Evolutionary conservation across 371 early-diverging fungal species (phyloP).

Genomic region (Dinochytrium kinnereticum): DNA sequence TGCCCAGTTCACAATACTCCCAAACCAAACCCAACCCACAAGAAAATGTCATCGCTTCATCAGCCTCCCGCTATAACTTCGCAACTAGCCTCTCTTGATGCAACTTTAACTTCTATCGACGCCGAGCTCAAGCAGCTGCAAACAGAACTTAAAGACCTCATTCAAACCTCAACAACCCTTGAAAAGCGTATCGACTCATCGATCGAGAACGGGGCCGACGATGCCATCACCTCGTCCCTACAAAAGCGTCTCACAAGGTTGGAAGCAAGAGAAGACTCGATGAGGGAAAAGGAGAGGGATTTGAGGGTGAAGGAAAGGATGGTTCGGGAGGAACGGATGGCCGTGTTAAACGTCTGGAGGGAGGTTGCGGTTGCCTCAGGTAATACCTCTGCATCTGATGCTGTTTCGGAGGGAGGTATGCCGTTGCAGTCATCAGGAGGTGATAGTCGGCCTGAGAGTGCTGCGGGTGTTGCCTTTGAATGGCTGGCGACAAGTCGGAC

Average conservation of each 20-base stretch:
- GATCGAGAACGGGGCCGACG: neutral
- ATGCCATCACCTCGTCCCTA: neutral
- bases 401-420: neutral
- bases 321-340: conserved; percentile 5
- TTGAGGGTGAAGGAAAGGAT: neutral
- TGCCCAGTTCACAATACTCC: no score
- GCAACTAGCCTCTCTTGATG: neutral
- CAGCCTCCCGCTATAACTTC: neutral
- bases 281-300: neutral
- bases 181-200: neutral
- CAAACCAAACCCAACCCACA: neutral
- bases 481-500: neutral
- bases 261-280: neutral
- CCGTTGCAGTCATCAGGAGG: neutral
- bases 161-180: neutral
- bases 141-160: neutral
- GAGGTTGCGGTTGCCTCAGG: neutral
- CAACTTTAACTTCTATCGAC: neutral
- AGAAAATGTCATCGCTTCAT: neutral
- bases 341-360: neutral
- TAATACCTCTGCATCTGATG: neutral
- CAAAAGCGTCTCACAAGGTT: neutral
- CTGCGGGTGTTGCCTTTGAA: neutral
- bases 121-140: neutral
- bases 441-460: neutral